Evolutionary conservation across 2,329 filamentous ascomycete genomes (phyloP).

Genomic region (Ploettnerulaceae sp.): DNA sequence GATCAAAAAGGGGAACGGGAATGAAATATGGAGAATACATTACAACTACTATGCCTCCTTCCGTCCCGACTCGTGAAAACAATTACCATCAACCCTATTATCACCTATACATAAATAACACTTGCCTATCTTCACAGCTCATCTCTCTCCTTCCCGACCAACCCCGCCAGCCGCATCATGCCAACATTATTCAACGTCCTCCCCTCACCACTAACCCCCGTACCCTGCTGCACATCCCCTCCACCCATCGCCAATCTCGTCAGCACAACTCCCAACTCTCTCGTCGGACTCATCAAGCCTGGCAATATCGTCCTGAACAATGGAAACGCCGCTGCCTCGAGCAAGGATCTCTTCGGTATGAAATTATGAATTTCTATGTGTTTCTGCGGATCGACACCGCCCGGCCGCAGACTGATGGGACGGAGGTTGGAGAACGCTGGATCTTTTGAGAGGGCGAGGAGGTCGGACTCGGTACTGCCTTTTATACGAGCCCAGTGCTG

Average conservation of each 20-base stretch:
- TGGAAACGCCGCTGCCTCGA: slow-evolving; percentile 20
- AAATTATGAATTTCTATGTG: slow-evolving; percentile 39
- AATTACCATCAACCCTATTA: too few species aligned
- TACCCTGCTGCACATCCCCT: slow-evolving; percentile 35
- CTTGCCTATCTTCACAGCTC: not conserved
- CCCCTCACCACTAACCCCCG: slow-evolving; percentile 37
- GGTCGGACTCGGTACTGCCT: slow-evolving; percentile 56
- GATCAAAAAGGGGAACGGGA: not conserved
- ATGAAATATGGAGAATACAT: not conserved
- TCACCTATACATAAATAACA: too few species aligned
- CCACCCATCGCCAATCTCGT: slow-evolving; percentile 46
- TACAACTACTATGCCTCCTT: not conserved
- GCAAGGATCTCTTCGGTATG: slow-evolving; percentile 22
- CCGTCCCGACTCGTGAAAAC: too few species aligned
- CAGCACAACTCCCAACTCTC: slow-evolving; percentile 43
- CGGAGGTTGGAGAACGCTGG: slow-evolving; percentile 43
- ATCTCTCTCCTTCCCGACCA: slow-evolving; percentile 11
- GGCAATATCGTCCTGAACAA: slow-evolving; percentile 28
- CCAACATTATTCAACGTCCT: slow-evolving; percentile 37
- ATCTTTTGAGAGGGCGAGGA: slow-evolving; percentile 47
- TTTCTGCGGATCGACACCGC: slow-evolving; percentile 47
- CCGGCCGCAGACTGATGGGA: slow-evolving; percentile 55
- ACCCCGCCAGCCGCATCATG: slow-evolving; percentile 37
- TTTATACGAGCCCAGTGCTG: slow-evolving; percentile 59
- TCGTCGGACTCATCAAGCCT: slow-evolving; percentile 40